Evolutionary conservation across 208 protist genomes (phyloP), one percentile per base, ranked within the genome.

Genomic region (Herpetomonas samuelpessoai): DNA sequence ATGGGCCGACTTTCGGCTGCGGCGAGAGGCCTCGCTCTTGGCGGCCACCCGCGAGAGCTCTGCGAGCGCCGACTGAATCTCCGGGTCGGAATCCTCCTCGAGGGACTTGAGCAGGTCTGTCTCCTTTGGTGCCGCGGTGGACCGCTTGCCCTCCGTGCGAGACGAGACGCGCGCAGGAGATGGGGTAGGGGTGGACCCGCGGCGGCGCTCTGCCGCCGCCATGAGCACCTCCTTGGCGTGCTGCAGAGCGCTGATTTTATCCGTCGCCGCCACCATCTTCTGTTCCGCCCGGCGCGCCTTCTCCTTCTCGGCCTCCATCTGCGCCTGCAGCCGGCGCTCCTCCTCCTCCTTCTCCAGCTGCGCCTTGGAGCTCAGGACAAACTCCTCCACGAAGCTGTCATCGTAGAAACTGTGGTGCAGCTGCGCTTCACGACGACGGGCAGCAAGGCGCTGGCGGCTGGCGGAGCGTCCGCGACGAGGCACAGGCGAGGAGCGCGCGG

Each of bases 331-430:
- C 2, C 64, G 58, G 22, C 62, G 47, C 65, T 67, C 27, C 62
- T 73, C 67, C 51, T 83, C 69, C 31, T 83, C 68, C 39, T 49
- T 61, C 55, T 82, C 78, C 52, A 83, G 38, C 55, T 86, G 77
- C 16, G 60, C 61, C 45, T 71, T 68, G 31, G 68, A 61, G 25
- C 62, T 72, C 19, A 85, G 76, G 52, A 95, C 83, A 57, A 84
- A 95, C 68, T 92, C 83, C 70, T 95, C 88, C 10, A 95, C 85
- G 50, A 95, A 80, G 69, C 85, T 92, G 63, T 95, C 88, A 60
- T 95, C 88, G 76, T 92, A 95, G 57, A 95, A 95, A 59, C 82
- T 84, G 61, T 87, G 79, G 46, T 91, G 75, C 52, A 91, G 69
- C 68, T 92, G 75, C 14, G 88, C 88, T 70, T 95, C 77, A 35